Evolutionary conservation across 2,329 filamentous ascomycete genomes (phyloP).

Genomic region (Ilyonectria destructans): DNA sequence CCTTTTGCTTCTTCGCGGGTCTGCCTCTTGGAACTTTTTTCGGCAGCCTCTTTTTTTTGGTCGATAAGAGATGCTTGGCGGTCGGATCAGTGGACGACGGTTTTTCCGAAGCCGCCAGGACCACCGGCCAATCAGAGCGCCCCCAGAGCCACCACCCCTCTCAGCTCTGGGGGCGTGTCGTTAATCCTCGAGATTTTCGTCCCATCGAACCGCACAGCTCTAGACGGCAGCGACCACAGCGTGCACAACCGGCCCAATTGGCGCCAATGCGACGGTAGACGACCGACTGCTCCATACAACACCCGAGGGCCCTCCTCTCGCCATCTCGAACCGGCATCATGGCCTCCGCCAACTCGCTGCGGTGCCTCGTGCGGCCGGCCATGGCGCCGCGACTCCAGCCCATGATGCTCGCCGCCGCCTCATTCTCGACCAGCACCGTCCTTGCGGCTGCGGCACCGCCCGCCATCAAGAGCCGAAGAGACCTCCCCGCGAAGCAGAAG

Average conservation of each 20-base stretch:
- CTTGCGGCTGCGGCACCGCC: constrained; percentile 51
- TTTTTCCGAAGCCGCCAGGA: constrained; percentile 43
- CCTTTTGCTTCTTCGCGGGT: constrained; percentile 32
- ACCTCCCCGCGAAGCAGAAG: constrained; percentile 59
- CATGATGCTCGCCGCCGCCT: constrained; percentile 53
- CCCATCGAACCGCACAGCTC: constrained; percentile 46
- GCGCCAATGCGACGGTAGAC: constrained; percentile 49
- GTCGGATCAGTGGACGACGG: constrained; percentile 48
- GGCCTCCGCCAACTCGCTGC: constrained; percentile 60
- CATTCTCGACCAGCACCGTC: constrained; percentile 59
- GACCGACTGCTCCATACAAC: constrained; percentile 19
- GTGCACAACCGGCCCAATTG: constrained; percentile 49
- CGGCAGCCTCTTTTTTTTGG: constrained; percentile 44
- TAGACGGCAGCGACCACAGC: constrained; percentile 44
- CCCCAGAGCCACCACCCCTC: constrained; percentile 22
- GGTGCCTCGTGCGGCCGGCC: constrained; percentile 59
- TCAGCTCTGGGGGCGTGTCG: constrained; percentile 42
- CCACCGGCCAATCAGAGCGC: constrained; percentile 37
- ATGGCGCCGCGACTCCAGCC: constrained; percentile 54
- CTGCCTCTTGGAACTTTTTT: constrained; percentile 45
- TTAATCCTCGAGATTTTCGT: constrained; percentile 52
- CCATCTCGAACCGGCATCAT: constrained; percentile 46
- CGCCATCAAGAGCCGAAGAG: constrained; percentile 55
- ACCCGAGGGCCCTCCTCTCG: constrained; percentile 20
- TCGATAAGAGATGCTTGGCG: constrained; percentile 45